Evolutionary conservation across 116 monocot genomes (phyloP).

Genomic region (Dioscorea cayenensis): DNA sequence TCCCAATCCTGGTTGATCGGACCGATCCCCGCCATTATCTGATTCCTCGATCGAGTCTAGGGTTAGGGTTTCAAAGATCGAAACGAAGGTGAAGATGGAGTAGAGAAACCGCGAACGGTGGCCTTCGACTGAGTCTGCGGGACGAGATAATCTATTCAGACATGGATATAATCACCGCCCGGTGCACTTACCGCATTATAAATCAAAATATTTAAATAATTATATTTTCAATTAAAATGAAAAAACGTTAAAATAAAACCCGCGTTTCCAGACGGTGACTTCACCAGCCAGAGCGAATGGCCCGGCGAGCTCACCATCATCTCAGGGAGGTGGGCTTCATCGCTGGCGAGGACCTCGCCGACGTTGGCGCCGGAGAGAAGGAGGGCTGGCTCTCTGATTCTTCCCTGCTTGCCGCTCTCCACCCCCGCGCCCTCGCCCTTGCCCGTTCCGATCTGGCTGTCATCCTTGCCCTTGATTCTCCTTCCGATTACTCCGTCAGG

Average conservation of each 20-base stretch:
- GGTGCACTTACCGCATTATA: no score
- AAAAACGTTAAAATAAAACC: no score
- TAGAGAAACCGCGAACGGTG: background rate
- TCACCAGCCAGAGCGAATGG: slow-evolving; percentile 22
- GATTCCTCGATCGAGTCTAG: background rate
- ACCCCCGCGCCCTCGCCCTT: slow-evolving; percentile 43
- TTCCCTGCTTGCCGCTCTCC: slow-evolving; percentile 45
- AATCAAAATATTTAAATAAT: no score
- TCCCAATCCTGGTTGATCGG: slow-evolving; percentile 87
- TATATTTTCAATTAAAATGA: no score
- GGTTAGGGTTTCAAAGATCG: background rate
- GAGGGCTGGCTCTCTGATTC: slow-evolving; percentile 86
- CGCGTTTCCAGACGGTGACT: no score
- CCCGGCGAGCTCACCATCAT: slow-evolving; percentile 43
- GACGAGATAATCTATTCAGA: no score
- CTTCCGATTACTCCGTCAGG: slow-evolving; percentile 9
- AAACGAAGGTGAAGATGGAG: background rate
- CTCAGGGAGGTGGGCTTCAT: slow-evolving; percentile 47
- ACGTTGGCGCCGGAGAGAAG: slow-evolving; percentile 53
- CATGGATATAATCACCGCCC: no score
- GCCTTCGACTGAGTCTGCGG: no score
- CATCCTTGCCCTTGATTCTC: slow-evolving; percentile 26
- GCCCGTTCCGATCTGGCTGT: slow-evolving; percentile 34
- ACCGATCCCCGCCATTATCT: slow-evolving; percentile 67
- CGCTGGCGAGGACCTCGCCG: slow-evolving; percentile 50